Conservation (phyloP, 768 basidiomycete species). For the Mycena crocata region DNA sequence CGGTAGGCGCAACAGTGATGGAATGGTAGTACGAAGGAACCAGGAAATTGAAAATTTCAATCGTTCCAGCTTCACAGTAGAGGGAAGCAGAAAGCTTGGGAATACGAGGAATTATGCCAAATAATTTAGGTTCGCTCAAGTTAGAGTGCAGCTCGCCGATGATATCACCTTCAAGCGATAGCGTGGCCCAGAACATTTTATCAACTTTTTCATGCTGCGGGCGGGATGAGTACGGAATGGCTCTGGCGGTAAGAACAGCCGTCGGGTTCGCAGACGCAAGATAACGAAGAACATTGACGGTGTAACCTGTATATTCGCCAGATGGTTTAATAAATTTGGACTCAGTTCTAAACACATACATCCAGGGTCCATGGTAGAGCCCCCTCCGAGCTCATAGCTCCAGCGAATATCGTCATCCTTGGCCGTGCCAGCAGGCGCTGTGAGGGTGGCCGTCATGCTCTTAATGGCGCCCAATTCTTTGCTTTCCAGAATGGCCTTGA, state of each 20-base stretch:
- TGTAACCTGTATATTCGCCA: conserved; percentile 44
- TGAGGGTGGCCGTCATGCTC: conserved; percentile 51
- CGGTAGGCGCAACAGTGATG: conserved; percentile 53
- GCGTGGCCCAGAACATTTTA: conserved; percentile 38
- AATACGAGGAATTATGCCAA: conserved; percentile 57
- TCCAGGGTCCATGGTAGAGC: conserved; percentile 71
- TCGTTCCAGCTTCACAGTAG: conserved; percentile 49
- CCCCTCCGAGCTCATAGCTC: conserved; percentile 66
- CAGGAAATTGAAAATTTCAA: conserved; percentile 56
- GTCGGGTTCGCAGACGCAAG: conserved; percentile 42
- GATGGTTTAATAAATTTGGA: too few species aligned
- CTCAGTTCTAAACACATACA: too few species aligned
- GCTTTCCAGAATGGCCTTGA: conserved; percentile 63
- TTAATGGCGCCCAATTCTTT: conserved; percentile 65
- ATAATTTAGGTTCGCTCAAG: conserved; percentile 45
- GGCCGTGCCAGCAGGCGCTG: conserved; percentile 48
- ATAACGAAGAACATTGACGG: conserved; percentile 44
- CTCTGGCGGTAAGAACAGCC: conserved; percentile 37
- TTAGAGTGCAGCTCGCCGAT: conserved; percentile 53
- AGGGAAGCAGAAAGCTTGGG: conserved; percentile 44
- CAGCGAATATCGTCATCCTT: conserved; percentile 59
- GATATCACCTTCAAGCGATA: conserved; percentile 55
- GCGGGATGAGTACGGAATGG: conserved; percentile 19
- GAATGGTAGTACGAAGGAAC: conserved; percentile 56
- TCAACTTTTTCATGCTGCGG: conserved; percentile 26